Percentiles rank a stretch among this genome's conserved stretches.
Evolutionary conservation across 305 asterid genomes (phyloP).

Genomic region (Solanum hybrid): DNA sequence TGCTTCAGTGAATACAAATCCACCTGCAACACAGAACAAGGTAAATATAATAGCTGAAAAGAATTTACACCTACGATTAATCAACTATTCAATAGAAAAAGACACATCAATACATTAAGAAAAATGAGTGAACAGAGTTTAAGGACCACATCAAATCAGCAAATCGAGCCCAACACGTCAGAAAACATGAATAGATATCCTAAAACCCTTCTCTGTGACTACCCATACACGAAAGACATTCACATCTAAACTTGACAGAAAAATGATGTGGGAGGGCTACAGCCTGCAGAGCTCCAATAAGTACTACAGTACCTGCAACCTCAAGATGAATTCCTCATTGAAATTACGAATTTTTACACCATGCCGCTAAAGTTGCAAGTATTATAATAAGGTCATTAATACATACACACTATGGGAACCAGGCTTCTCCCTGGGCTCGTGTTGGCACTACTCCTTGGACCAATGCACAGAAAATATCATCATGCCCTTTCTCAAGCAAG

Average conservation of each 20-base stretch:
- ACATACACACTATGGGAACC: neutral
- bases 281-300: neutral
- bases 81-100: neutral
- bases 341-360: neutral
- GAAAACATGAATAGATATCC: neutral
- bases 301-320: neutral
- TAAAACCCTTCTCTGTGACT: neutral
- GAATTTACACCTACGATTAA: neutral
- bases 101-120: neutral
- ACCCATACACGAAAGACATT: neutral
- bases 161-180: neutral
- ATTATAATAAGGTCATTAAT: neutral
- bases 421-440: neutral
- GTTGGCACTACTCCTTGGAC: neutral
- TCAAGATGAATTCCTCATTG: neutral
- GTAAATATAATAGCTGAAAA: neutral
- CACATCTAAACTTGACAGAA: neutral
- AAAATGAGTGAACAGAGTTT: neutral
- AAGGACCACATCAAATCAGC: neutral
- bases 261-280: neutral
- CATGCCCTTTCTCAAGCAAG: neutral
- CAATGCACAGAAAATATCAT: neutral
- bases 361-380: neutral
- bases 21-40: constrained; percentile 45
- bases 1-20: constrained; percentile 86